These are phyloP conservation scores for Bimuria novae-zelandiae DNA, from an alignment of 2,329 filamentous ascomycete species.

Conservation along the genomic window DNA sequence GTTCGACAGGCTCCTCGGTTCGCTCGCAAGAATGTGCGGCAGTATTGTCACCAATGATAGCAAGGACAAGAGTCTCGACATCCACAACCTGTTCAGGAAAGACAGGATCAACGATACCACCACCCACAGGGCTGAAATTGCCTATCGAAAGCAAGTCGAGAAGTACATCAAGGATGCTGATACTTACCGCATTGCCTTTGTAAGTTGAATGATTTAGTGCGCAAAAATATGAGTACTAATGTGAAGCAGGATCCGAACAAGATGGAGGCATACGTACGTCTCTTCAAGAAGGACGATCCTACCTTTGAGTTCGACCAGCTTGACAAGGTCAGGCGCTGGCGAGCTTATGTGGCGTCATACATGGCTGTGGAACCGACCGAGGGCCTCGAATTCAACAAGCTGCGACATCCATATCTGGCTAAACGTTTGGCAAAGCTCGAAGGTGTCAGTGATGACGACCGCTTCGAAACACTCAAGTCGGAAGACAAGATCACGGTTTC, in stretches of 20 bases:
- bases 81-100: constrained; percentile 83
- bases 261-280: constrained; percentile 74
- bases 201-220: constrained; percentile 58
- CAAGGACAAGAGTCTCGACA: constrained; percentile 92
- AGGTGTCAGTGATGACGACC: constrained; percentile 38
- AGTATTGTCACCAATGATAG: constrained; percentile 83
- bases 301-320: constrained; percentile 76
- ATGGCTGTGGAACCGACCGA: constrained; percentile 83
- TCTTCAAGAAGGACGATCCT: constrained; percentile 84
- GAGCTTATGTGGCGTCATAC: constrained; percentile 93
- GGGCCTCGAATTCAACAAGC: constrained; percentile 40
- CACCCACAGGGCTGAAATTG: constrained; percentile 87
- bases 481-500: constrained; percentile 52
- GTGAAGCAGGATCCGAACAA: constrained; percentile 59
- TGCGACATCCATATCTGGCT: constrained; percentile 50
- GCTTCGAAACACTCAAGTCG: constrained; percentile 35
- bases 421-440: constrained; percentile 45
- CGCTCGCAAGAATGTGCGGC: constrained; percentile 78
- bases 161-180: constrained; percentile 92
- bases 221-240: constrained; percentile 38
- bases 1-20: constrained; percentile 83
- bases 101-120: constrained; percentile 83
- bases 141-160: constrained; percentile 88
- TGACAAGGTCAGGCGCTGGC: constrained; percentile 71
- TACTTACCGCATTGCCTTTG: constrained; percentile 86